Conservation (phyloP, 805 yeast genomes). For the Cyberlindnera galapagoensis region DNA sequence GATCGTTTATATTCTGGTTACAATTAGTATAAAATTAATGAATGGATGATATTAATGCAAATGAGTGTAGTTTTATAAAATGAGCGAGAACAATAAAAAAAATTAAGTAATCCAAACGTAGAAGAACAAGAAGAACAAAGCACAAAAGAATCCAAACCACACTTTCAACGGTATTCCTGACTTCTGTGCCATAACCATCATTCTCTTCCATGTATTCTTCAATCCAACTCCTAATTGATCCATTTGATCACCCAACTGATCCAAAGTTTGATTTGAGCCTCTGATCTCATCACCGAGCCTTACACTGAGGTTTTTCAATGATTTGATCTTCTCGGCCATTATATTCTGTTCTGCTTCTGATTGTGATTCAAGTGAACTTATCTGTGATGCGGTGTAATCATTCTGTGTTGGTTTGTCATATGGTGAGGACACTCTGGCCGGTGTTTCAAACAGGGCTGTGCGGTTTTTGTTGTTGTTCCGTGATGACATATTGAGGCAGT, state of each 20-base stretch:
- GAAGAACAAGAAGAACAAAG: constrained; percentile 45
- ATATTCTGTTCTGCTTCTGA: constrained; percentile 51
- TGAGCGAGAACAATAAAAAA: no score
- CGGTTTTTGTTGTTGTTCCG: constrained; percentile 6
- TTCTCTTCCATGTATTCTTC: constrained; percentile 45
- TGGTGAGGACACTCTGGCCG: constrained; percentile 34
- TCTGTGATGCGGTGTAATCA: constrained; percentile 44
- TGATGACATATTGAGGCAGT: neutral
- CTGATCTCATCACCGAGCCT: constrained; percentile 63
- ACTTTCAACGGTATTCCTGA: constrained; percentile 58
- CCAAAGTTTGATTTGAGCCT: constrained; percentile 41
- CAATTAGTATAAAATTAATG: no score
- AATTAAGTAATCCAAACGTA: constrained; percentile 38
- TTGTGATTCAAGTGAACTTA: constrained; percentile 61
- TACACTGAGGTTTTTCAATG: constrained; percentile 48
- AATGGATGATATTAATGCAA: no score
- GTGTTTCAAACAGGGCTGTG: constrained; percentile 22
- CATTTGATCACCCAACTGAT: constrained; percentile 37
- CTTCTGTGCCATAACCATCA: constrained; percentile 58
- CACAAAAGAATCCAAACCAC: constrained; percentile 47
- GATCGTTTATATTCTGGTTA: no score
- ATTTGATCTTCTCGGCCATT: constrained; percentile 47
- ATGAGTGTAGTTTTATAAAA: no score
- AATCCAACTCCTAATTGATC: constrained; percentile 41
- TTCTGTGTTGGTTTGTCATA: constrained; percentile 29